Evolutionary conservation across 306 rosid genomes (phyloP).

Genomic region (Dalbergia oliveri): DNA sequence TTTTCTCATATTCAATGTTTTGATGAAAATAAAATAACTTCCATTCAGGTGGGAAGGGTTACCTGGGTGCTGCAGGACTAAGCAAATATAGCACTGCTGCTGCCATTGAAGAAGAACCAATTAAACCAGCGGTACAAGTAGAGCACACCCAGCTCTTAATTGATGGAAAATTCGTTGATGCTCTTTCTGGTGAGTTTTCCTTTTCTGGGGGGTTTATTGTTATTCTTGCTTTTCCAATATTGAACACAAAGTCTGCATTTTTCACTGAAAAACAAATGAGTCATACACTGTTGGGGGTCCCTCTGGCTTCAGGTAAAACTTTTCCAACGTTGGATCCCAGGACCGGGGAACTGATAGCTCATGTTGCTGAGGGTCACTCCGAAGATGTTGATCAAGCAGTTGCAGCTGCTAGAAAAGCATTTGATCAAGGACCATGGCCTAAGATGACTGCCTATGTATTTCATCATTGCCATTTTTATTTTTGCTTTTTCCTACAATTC

Average conservation of each 20-base stretch:
- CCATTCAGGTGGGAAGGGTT: slow-evolving; percentile 58
- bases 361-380: slow-evolving; percentile 84
- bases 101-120: slow-evolving; percentile 64
- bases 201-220: not conserved
- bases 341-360: slow-evolving; percentile 85
- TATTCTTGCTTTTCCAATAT: slow-evolving; percentile 1
- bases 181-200: slow-evolving; percentile 75
- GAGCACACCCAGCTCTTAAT: slow-evolving; percentile 74
- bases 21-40: not conserved
- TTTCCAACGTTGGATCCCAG: slow-evolving; percentile 88
- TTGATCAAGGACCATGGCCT: slow-evolving; percentile 96
- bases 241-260: slow-evolving; percentile 8
- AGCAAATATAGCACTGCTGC: slow-evolving; percentile 69
- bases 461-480: slow-evolving; percentile 15
- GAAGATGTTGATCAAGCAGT: slow-evolving; percentile 89
- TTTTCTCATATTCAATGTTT: not conserved
- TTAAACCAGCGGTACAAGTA: slow-evolving; percentile 64
- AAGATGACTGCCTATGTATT: slow-evolving; percentile 88
- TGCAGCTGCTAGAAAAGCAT: slow-evolving; percentile 88
- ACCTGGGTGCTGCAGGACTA: slow-evolving; percentile 47
- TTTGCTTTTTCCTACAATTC: not conserved
- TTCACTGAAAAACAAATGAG: not conserved
- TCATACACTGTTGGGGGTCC: slow-evolving; percentile 33
- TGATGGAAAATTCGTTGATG: slow-evolving; percentile 79
- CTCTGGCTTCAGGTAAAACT: slow-evolving; percentile 66